Evolutionary conservation across 2,329 filamentous ascomycete species (phyloP).

Genomic region (Diaporthe ilicicola): DNA sequence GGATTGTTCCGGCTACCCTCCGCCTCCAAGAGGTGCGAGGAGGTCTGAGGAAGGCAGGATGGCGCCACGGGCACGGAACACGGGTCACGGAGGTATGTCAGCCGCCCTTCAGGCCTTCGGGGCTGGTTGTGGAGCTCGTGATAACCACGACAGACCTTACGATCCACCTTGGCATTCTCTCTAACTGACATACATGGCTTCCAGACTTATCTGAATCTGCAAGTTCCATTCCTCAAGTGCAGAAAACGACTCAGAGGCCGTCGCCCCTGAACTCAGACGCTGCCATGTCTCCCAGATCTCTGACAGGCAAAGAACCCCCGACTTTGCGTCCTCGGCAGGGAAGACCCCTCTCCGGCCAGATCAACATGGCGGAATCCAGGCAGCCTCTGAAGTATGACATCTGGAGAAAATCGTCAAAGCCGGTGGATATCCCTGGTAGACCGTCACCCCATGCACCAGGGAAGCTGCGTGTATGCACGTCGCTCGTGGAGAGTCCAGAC

Average conservation of each 20-base stretch:
- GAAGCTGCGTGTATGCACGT: background rate
- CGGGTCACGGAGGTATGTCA: background rate
- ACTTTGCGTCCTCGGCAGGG: background rate
- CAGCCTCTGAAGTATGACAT: slow-evolving; percentile 6
- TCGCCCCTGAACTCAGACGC: background rate
- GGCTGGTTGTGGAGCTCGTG: background rate
- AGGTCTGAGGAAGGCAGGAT: background rate
- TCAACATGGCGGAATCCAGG: background rate
- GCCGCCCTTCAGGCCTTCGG: background rate
- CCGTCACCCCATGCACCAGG: background rate
- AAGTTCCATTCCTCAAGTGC: background rate
- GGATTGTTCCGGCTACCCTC: slow-evolving; percentile 67
- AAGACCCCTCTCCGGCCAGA: background rate
- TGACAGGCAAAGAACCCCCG: no score
- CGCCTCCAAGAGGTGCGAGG: background rate
- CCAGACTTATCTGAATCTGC: background rate
- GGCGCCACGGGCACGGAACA: background rate
- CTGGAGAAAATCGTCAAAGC: slow-evolving; percentile 10
- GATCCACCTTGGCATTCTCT: background rate
- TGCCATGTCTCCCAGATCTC: background rate
- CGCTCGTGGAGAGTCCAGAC: slow-evolving; percentile 21
- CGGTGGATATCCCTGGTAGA: slow-evolving; percentile 15
- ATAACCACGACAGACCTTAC: background rate
- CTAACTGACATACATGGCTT: background rate
- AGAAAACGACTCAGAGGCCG: background rate